Percentiles rank a stretch among this genome's conserved stretches.
phyloP scores from a whole-genome alignment of 495 filamentous ascomycete genomes.

The Glarea lozoyensis region DNA sequence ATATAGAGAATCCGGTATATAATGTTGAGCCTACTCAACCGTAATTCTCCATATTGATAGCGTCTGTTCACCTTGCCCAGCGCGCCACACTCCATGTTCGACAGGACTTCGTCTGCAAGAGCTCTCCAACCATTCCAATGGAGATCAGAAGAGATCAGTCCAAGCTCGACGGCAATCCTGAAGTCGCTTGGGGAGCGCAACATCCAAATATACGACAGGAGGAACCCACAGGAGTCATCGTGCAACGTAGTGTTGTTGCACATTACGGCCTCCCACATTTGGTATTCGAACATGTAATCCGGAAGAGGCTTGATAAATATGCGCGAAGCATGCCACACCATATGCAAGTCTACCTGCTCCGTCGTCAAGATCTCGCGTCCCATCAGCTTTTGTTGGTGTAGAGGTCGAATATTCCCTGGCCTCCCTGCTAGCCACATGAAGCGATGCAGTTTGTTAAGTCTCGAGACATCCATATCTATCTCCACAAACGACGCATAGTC shows the following conservation, averaged over 20 bases:
- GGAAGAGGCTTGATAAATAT: constrained; percentile 53
- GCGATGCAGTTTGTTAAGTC: too few species aligned
- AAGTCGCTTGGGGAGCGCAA: constrained; percentile 33
- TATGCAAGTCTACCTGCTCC: constrained; percentile 42
- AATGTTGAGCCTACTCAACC: constrained; percentile 28
- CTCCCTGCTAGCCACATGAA: constrained; percentile 9
- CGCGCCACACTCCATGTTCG: constrained; percentile 9
- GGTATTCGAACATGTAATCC: not conserved
- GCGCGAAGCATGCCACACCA: constrained; percentile 40
- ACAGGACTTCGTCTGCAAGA: constrained; percentile 7
- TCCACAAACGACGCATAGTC: too few species aligned
- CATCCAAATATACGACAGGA: constrained; percentile 32
- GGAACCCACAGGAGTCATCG: constrained; percentile 29
- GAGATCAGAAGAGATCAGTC: constrained; percentile 21
- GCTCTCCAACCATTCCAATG: constrained; percentile 19
- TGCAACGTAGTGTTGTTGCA: constrained; percentile 14
- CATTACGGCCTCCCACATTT: constrained; percentile 5
- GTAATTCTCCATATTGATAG: constrained; percentile 34
- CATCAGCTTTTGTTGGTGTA: constrained; percentile 34
- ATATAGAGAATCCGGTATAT: constrained; percentile 13
- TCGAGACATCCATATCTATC: too few species aligned
- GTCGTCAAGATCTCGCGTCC: constrained; percentile 35
- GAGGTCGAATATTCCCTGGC: constrained; percentile 23
- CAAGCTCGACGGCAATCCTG: constrained; percentile 24
- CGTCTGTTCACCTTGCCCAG: constrained; percentile 11